Conservation (phyloP, 2,329 filamentous ascomycete genomes). For the Talaromyces sp. region DNA sequence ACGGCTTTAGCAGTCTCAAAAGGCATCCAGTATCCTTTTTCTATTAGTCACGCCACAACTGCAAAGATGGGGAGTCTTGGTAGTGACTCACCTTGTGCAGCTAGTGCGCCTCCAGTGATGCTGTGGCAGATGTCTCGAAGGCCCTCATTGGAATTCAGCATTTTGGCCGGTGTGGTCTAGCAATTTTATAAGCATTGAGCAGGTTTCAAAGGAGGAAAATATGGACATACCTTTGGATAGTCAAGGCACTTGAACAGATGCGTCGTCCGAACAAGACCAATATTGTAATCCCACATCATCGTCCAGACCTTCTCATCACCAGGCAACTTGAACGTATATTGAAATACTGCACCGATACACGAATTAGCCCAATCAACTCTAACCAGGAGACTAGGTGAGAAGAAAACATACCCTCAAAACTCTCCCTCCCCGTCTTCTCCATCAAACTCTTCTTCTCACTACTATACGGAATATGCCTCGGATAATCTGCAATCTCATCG, state of each 20-base stretch:
- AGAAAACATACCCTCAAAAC: slow-evolving; percentile 72
- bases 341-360: slow-evolving; percentile 28
- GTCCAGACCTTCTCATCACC: slow-evolving; percentile 64
- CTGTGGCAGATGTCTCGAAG: slow-evolving; percentile 87
- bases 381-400: too few species aligned
- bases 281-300: slow-evolving; percentile 97
- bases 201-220: not conserved
- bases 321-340: slow-evolving; percentile 75
- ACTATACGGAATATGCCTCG: slow-evolving; percentile 84
- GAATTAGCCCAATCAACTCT: too few species aligned
- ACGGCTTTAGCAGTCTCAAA: slow-evolving; percentile 81
- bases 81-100: slow-evolving; percentile 70
- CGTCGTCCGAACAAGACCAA: slow-evolving; percentile 89
- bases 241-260: slow-evolving; percentile 89
- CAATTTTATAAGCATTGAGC: not conserved
- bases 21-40: slow-evolving; percentile 91
- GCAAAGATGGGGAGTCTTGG: not conserved
- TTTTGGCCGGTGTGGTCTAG: slow-evolving; percentile 84
- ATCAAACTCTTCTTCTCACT: slow-evolving; percentile 89
- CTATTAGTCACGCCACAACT: not conserved
- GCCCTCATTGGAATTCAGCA: slow-evolving; percentile 72
- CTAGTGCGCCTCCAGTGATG: slow-evolving; percentile 87
- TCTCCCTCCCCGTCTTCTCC: slow-evolving; percentile 79
- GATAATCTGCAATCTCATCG: slow-evolving; percentile 58
- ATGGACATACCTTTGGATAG: slow-evolving; percentile 70